Base-by-base conservation (phyloP, 345 rosid species). In the Eucalyptus cloeziana region DNA sequence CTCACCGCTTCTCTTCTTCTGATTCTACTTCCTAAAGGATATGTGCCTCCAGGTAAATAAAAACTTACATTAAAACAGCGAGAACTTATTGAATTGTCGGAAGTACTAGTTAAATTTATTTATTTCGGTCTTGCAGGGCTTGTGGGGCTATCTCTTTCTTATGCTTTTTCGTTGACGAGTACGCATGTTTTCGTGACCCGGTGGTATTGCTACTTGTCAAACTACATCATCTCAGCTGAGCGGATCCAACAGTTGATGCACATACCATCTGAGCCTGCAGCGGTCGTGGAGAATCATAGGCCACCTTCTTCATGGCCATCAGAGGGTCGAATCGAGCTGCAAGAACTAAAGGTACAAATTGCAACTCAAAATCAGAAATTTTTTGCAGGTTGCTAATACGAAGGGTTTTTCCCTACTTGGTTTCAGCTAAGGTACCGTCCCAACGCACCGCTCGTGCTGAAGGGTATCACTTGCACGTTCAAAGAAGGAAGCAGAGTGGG, bases 391-490 rank as follows among this genome's bases (percentile, higher is more conserved):
- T 22, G 27, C 80, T 31, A 44, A 85, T 27, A 7, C 25, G 17
- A 22, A 25, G 17, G 15, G 25, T 45, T 83, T 88, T 60, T 62
- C 85, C 88, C 25, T 60, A 80, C 76, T 86, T 54, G 40, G 4
- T 91, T 88, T 86, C 90, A 95, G 96, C 92, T 96, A 52, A 93
- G 94, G 81, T 96, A 96, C 88, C 96, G 96, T 8, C 94, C 95
- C 3, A 96, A 95, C 88, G 92, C 96, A 67, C 95, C 98, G 1
- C 90, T 94, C 4, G 97, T 96, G 87, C 94, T 95, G 24, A 96
- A 96, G 88, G 99, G 99, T 67, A 96, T 96, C 90, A 92, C 94
- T 37, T 95, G 99, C 91, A 94, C 96, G n/a, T 95, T 96, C 90
- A 89, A 90, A 85, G 97, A 93, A 95, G 96, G 96, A 90, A 94